Conservation (phyloP, 169 alveolate genomes). For the Plasmodium gonderi region DNA sequence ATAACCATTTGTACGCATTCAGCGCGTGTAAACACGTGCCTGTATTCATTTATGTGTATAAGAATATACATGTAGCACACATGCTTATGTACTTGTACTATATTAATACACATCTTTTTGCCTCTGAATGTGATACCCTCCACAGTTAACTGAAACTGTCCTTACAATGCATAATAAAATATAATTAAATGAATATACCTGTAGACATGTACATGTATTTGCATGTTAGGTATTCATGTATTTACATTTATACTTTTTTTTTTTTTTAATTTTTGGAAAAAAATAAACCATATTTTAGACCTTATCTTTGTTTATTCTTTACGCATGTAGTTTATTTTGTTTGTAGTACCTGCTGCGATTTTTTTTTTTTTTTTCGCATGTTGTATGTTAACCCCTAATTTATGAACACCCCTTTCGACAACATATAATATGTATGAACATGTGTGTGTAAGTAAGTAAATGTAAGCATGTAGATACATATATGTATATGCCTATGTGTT, state of each 20-base stretch:
- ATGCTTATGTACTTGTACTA: not conserved
- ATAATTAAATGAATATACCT: not conserved
- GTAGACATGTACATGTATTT: not conserved
- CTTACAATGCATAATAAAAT: not conserved
- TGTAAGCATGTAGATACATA: not conserved
- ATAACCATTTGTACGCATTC: not conserved
- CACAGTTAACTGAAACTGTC: not conserved
- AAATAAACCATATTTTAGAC: not conserved
- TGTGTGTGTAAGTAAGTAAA: not conserved
- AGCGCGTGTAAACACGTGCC: not conserved
- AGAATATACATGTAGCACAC: not conserved
- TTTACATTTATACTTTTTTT: not conserved
- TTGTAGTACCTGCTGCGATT: conserved; percentile 1
- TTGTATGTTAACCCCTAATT: not conserved
- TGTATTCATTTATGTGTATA: not conserved
- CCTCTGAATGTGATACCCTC: not conserved
- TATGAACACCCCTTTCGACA: not conserved
- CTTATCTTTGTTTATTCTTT: not conserved
- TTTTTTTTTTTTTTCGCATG: not conserved
- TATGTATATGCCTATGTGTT: not conserved
- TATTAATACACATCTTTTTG: not conserved
- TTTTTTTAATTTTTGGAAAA: not conserved
- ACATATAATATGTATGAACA: not conserved
- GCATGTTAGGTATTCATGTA: not conserved
- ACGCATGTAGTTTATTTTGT: not conserved